Conservation (phyloP, 1,139 yeast species). For the Torulaspora globosa region DNA sequence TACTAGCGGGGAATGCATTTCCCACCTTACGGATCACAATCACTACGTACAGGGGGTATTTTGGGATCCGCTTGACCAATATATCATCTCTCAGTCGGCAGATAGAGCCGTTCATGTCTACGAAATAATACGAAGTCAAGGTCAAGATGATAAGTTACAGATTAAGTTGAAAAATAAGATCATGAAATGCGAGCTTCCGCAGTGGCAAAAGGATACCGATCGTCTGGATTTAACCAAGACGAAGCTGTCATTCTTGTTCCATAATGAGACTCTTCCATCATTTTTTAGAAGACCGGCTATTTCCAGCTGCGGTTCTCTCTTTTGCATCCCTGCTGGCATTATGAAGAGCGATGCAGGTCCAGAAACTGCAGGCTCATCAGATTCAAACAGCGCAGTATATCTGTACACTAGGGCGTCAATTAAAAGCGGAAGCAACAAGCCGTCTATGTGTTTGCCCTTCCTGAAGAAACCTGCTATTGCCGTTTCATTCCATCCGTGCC, state of each 20-base stretch:
- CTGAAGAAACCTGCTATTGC: constrained; percentile 81
- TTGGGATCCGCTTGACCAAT: constrained; percentile 87
- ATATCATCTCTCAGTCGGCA: constrained; percentile 81
- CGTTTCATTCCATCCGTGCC: constrained; percentile 66
- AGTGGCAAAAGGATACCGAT: constrained; percentile 17
- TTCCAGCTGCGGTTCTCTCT: constrained; percentile 82
- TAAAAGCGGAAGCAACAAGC: constrained; percentile 40
- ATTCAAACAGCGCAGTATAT: constrained; percentile 60
- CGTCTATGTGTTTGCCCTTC: constrained; percentile 77
- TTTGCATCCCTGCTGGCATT: constrained; percentile 81
- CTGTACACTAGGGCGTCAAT: constrained; percentile 70
- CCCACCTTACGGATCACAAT: constrained; percentile 65
- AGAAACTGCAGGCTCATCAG: constrained; percentile 16
- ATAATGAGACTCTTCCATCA: constrained; percentile 81
- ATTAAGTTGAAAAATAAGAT: constrained; percentile 30
- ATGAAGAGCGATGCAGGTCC: constrained; percentile 38
- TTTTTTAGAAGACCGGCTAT: constrained; percentile 82
- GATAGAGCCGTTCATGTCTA: constrained; percentile 78
- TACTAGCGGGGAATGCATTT: constrained; percentile 53
- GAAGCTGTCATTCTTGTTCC: constrained; percentile 52
- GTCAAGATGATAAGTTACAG: constrained; percentile 14
- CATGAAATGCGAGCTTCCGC: constrained; percentile 33
- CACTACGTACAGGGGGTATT: constrained; percentile 94
- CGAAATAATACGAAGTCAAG: constrained; percentile 25
- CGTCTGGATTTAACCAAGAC: constrained; percentile 24